Evolutionary conservation across 257 asterid genomes (phyloP), one percentile per base, ranked within the genome.

Genomic region (Capsicum rhomboideum): DNA sequence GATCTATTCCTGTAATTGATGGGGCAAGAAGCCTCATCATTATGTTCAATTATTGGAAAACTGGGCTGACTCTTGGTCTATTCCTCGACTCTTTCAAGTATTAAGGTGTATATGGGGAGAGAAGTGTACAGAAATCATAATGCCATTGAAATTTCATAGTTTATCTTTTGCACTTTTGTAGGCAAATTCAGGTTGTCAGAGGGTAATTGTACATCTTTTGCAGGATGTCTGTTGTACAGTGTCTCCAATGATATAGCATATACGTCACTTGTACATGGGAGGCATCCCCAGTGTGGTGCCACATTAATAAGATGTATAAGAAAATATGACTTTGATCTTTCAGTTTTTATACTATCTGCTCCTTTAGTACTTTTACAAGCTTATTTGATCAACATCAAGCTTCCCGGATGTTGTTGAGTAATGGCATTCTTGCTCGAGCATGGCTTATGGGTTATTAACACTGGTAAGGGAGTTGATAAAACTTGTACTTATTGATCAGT

Each of bases 1-100:
- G 85, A 85, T 82, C 91, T 21, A 91, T 97, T 77, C 92, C 95
- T 68, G 87, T 92, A 28, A 82, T 88, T 18, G 89, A 89, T 78
- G 90, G 85, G 88, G 16, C 89, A 1, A 89, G 91, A 87, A 85
- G 89, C 82, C 34, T 91, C 16, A 88, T 96, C 83, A 80, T 88
- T 84, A 86, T 94, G 84, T 91, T 89, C 83, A 96, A 96, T 90
- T 96, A 93, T 85, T 96, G 98, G 99, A 96, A 94, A 87, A 93
- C 93, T 46, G 98, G 98, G 26, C 91, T 94, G 49, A 79, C 95
- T 46, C 98, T 96, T 81, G 98, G 98, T 85, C 94, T 96, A 68
- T 96, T 96, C 88, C 89, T 96, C 59, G 99, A 96, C 88, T 96
- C 99, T 20, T 96, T 96, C 91, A 94, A 96, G 90, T 94, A 91